Conservation (phyloP, 371 early-diverging fungal genomes). For the Dichotomocladium elegans region DNA sequence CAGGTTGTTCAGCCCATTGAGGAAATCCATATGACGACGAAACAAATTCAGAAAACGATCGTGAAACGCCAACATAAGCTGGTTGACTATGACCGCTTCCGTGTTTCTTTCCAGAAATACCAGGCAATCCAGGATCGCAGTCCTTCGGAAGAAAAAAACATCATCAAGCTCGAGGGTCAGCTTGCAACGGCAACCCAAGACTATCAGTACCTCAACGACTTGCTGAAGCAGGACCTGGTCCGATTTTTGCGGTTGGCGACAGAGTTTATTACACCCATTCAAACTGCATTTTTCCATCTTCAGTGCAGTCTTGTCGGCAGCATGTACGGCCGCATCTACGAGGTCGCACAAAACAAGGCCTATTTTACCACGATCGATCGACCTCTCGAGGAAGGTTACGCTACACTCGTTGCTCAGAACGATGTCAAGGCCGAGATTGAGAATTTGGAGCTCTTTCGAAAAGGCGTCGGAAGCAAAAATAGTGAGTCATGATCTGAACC, state of each 20-base stretch:
- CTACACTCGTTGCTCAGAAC: constrained; percentile 1
- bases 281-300: constrained; percentile 57
- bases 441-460: constrained; percentile 10
- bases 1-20: constrained; percentile 26
- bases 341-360: constrained; percentile 9
- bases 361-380: constrained; percentile 13
- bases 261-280: constrained; percentile 65
- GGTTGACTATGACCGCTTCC: constrained; percentile 73
- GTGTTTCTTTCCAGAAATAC: constrained; percentile 53
- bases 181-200: constrained; percentile 64
- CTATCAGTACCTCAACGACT: constrained; percentile 59
- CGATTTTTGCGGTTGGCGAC: constrained; percentile 47
- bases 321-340: constrained; percentile 26
- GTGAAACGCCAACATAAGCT: constrained; percentile 73
- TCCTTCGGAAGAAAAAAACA: constrained; percentile 57
- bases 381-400: constrained; percentile 8
- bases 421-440: constrained; percentile 9
- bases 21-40: constrained; percentile 53
- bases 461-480: constrained; percentile 1
- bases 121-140: constrained; percentile 54
- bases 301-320: constrained; percentile 53
- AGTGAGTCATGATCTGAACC: no score
- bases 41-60: constrained; percentile 59
- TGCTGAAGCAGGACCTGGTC: constrained; percentile 60
- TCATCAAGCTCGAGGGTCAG: constrained; percentile 51